Conservation (phyloP, 163 green algal genomes). For the Chlamydomonas reinhardtii region DNA sequence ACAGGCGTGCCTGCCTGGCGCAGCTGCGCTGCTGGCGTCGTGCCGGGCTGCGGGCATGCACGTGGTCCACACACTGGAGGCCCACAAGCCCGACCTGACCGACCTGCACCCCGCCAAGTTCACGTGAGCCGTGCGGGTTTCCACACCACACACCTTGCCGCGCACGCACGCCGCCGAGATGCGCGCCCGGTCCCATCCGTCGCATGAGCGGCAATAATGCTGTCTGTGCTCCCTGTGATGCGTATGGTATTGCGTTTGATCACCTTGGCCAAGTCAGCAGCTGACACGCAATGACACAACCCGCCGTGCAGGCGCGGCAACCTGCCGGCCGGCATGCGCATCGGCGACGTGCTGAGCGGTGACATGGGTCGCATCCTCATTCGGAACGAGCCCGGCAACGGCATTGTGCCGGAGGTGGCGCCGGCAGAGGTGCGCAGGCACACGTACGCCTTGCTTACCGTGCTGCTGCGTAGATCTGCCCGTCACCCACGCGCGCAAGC, state of each 20-base stretch:
- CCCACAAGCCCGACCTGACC: slow-evolving; percentile 74
- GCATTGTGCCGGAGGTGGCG: slow-evolving; percentile 73
- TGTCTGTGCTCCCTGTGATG: too few relatives aligned
- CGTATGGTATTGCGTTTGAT: too few relatives aligned
- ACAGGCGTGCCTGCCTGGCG: slow-evolving; percentile 58
- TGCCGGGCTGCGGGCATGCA: slow-evolving; percentile 58
- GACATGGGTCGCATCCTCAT: slow-evolving; percentile 77
- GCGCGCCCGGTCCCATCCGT: too few relatives aligned
- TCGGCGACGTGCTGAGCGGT: slow-evolving; percentile 61
- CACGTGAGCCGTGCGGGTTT: slow-evolving; percentile 52
- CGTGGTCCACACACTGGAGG: slow-evolving; percentile 81
- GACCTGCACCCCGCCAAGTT: slow-evolving; percentile 74
- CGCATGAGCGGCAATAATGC: too few relatives aligned
- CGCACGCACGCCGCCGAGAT: too few relatives aligned
- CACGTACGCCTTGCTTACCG: too few relatives aligned
- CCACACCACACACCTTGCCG: too few relatives aligned
- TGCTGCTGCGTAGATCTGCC: too few relatives aligned
- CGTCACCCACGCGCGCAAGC: too few relatives aligned
- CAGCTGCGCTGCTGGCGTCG: slow-evolving; percentile 57
- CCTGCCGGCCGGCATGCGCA: slow-evolving; percentile 55
- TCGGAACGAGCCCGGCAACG: slow-evolving; percentile 71
- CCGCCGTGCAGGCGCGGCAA: slow-evolving; percentile 24
- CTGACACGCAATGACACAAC: too few relatives aligned
- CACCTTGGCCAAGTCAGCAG: too few relatives aligned
- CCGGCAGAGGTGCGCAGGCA: slow-evolving; percentile 46